Conservation (phyloP, 1,139 yeast genomes). For the Geotrichum armillariae region DNA sequence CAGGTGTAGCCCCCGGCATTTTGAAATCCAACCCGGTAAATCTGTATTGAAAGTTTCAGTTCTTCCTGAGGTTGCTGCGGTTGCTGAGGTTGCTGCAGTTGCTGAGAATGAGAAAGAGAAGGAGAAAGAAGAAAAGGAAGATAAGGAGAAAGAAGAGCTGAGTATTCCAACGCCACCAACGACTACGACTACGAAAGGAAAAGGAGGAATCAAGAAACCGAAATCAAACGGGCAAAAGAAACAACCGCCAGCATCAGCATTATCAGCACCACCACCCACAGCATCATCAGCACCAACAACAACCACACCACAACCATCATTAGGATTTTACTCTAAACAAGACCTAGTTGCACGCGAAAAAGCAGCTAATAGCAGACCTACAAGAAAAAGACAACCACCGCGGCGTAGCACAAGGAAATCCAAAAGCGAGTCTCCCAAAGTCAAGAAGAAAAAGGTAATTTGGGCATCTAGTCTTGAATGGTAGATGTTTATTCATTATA, state of each 20-base stretch:
- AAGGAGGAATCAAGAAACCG: no score
- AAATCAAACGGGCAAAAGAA: no score
- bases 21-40: conserved; percentile 13
- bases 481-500: neutral
- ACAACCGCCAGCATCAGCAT: no score
- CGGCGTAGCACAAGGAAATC: no score
- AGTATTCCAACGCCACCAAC: neutral
- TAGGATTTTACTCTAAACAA: conserved; percentile 16
- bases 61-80: no score
- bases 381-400: neutral
- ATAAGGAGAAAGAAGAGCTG: neutral
- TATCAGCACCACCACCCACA: no score
- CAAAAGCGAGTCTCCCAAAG: neutral
- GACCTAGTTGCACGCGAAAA: conserved; percentile 1
- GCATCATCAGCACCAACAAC: neutral
- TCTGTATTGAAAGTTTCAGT: conserved; percentile 18
- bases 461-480: conserved; percentile 16
- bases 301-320: neutral
- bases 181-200: no score
- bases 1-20: conserved; percentile 20
- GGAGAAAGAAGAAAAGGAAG: neutral
- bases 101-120: neutral
- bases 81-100: neutral
- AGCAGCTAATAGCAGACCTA: neutral
- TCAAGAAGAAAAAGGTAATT: conserved; percentile 6